phyloP scores from a whole-genome alignment of 139 green algal genomes.

The Chloropicon primus region DNA sequence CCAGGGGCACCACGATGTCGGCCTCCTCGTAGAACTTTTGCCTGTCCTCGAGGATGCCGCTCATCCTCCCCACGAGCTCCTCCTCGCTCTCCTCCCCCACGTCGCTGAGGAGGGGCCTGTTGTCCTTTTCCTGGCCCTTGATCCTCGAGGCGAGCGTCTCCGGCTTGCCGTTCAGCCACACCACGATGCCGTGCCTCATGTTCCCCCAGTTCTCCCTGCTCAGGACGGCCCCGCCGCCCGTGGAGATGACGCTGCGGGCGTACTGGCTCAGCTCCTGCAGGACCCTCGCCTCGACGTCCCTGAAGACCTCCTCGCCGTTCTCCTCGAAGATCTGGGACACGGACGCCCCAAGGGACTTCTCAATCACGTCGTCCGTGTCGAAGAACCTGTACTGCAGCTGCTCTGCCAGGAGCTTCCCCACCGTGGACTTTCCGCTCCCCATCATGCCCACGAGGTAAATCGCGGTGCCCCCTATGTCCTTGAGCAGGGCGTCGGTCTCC shows the following conservation, averaged over 20 bases:
- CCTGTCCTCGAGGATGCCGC: not conserved
- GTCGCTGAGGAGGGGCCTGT: not conserved
- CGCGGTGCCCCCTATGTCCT: not conserved
- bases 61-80: not conserved
- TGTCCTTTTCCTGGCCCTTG: not conserved
- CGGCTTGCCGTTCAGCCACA: conserved; percentile 60
- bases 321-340: conserved; percentile 64
- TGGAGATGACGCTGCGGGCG: conserved; percentile 63
- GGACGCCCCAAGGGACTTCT: conserved; percentile 20
- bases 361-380: conserved; percentile 47
- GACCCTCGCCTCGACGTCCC: conserved; percentile 46
- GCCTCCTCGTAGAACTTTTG: not conserved
- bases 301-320: conserved; percentile 68
- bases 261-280: conserved; percentile 58
- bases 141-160: conserved; percentile 25
- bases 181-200: conserved; percentile 68
- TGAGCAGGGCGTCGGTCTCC: not conserved
- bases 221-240: conserved; percentile 61
- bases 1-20: not conserved
- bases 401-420: conserved; percentile 31
- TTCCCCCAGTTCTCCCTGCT: conserved; percentile 68
- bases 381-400: conserved; percentile 60
- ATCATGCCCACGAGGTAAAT: conserved; percentile 86
- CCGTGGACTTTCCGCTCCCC: conserved; percentile 50
- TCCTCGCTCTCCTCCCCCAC: not conserved